A percentile compares a stretch with the other conserved stretches of the same genome.
Evolutionary conservation across 2,329 filamentous ascomycete genomes (phyloP).

Genomic region (Xylaria digitata): DNA sequence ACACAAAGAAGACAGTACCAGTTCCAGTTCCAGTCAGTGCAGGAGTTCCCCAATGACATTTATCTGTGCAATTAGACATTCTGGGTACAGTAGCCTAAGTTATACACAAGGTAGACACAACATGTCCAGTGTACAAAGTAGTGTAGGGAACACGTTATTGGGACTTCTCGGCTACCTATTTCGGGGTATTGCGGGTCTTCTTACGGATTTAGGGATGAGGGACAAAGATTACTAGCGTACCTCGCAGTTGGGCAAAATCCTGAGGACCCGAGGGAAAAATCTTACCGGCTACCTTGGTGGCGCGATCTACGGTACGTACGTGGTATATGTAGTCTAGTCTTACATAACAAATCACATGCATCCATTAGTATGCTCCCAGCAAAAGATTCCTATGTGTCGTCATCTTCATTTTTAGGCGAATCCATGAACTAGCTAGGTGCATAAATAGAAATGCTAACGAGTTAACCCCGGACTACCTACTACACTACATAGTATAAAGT

Average conservation of each 20-base stretch:
- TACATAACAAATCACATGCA: slow-evolving; percentile 20
- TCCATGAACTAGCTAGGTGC: too few relatives aligned
- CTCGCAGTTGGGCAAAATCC: not conserved
- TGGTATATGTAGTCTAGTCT: not conserved
- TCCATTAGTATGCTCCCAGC: not conserved
- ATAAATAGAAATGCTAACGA: not conserved
- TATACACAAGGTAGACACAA: not conserved
- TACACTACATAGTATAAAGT: not conserved
- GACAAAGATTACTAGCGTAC: not conserved
- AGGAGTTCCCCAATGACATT: not conserved
- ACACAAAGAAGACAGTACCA: not conserved
- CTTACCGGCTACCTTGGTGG: not conserved
- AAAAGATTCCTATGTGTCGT: not conserved
- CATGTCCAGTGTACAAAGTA: not conserved
- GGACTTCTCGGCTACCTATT: not conserved
- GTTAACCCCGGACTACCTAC: not conserved
- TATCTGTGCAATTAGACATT: not conserved
- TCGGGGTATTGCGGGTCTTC: not conserved
- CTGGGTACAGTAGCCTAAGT: too few relatives aligned
- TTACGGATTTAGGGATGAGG: not conserved
- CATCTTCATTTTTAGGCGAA: not conserved
- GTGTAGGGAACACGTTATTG: not conserved
- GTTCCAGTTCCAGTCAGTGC: not conserved
- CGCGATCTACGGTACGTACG: not conserved
- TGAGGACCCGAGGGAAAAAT: not conserved